These are phyloP conservation scores for Aspergillus aculeatus DNA, from an alignment of 2,329 filamentous ascomycete genomes.

Conservation along the genomic window DNA sequence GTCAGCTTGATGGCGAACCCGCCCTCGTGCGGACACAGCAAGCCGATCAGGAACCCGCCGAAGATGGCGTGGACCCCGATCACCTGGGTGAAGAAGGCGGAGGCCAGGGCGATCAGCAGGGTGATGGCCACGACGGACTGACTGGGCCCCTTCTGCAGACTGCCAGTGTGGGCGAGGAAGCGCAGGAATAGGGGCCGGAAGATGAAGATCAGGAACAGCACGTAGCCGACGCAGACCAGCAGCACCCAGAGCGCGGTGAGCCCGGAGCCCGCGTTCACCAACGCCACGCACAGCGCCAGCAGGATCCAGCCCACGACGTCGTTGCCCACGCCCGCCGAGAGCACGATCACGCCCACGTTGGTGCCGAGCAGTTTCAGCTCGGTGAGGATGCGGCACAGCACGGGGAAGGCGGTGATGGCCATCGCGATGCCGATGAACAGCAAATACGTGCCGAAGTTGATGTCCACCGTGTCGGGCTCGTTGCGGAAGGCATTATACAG, in stretches of 20 bases:
- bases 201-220: constrained; percentile 69
- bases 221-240: constrained; percentile 71
- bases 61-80: constrained; percentile 96
- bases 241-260: constrained; percentile 83
- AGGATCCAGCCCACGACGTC: constrained; percentile 91
- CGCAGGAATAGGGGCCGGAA: constrained; percentile 74
- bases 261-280: constrained; percentile 84
- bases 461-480: constrained; percentile 56
- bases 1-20: constrained; percentile 89
- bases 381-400: constrained; percentile 88
- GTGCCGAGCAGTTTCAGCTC: constrained; percentile 83
- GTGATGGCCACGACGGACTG: constrained; percentile 83
- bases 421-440: constrained; percentile 91
- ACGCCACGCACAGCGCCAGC: constrained; percentile 84
- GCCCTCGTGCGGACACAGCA: constrained; percentile 87
- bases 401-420: constrained; percentile 86
- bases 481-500: constrained; percentile 70
- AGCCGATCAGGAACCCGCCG: constrained; percentile 81
- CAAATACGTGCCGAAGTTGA: constrained; percentile 62
- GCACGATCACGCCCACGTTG: constrained; percentile 79
- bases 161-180: constrained; percentile 70
- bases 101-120: constrained; percentile 72
- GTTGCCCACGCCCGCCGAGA: constrained; percentile 89
- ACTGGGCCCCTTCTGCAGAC: constrained; percentile 81
- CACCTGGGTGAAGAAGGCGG: constrained; percentile 82